phyloP scores from a whole-genome alignment of 1,284 basidiomycete genomes.

The Mrakiaceae sp. region DNA sequence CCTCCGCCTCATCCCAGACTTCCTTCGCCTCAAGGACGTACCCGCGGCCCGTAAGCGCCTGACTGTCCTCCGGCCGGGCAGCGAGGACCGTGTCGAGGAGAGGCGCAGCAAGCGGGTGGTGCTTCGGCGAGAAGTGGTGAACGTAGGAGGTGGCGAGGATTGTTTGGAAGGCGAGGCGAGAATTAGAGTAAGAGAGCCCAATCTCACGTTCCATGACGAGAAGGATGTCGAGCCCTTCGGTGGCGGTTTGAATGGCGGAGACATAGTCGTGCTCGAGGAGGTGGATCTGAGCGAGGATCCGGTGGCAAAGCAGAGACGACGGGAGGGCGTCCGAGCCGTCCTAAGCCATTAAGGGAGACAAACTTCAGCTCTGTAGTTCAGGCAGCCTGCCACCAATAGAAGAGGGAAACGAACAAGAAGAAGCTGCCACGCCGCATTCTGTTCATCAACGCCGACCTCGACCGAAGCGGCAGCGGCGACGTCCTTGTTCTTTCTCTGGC shows the following conservation, averaged over 20 bases:
- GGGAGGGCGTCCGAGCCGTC: constrained; percentile 47
- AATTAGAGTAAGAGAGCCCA: constrained; percentile 38
- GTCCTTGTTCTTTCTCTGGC: constrained; percentile 21
- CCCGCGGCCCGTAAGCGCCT: constrained; percentile 61
- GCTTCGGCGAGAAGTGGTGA: constrained; percentile 77
- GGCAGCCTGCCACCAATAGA: too few species aligned
- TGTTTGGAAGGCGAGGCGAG: constrained; percentile 42
- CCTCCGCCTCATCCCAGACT: constrained; percentile 60
- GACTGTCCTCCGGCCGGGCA: constrained; percentile 50
- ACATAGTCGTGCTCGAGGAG: constrained; percentile 63
- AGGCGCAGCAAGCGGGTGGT: constrained; percentile 65
- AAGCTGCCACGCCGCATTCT: constrained; percentile 38
- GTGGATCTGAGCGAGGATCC: constrained; percentile 62
- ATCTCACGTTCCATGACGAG: constrained; percentile 47
- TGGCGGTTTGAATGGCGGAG: constrained; percentile 57
- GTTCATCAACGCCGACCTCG: constrained; percentile 13
- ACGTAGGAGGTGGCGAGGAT: constrained; percentile 63
- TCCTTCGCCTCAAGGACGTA: constrained; percentile 55
- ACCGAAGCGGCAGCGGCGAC: not conserved
- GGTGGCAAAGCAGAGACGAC: constrained; percentile 58
- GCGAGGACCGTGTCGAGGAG: constrained; percentile 62
- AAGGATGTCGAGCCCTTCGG: constrained; percentile 54
- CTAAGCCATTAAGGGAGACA: constrained; percentile 32
- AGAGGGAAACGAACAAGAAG: constrained; percentile 19
- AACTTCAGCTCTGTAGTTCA: too few species aligned